Evolutionary conservation across 2,329 filamentous ascomycete species (phyloP), one percentile per base, ranked within the genome.

Genomic region (Hypomyces perniciosus): DNA sequence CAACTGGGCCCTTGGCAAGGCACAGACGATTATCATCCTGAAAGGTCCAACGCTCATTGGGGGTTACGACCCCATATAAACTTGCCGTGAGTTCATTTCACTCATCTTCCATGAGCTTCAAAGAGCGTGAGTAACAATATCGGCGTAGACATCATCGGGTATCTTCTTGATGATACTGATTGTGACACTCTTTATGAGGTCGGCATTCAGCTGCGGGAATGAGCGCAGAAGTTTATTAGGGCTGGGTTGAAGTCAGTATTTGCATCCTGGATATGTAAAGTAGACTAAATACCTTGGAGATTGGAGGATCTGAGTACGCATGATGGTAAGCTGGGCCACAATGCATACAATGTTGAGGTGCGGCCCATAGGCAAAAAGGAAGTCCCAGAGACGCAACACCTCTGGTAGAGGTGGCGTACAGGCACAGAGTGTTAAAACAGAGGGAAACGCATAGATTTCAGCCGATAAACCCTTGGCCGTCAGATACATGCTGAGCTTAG

Each of bases 271-370:
- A 29, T 35, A 39, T 27, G 37, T 29, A 44, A 6, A 10, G 26
- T 12, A 35, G 30, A 12, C 6, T 4, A 41, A 48, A 58, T 73
- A 95, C 91, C 88, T 96, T 6, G 86, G 80, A 51, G 88, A 95
- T 51, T 83, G 83, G 59, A 99, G 72, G 48, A 99, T 84, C 54
- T 89, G 84, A 51, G 91, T 86, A 53, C 91, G 79, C 71, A 96
- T 89, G 61, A 95, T 80, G 44, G 96, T 85, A 47, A 99, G 75
- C 70, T 99, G 93, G 10, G 92, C 92, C 12, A 97, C 93, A 57
- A 99, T 96, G 66, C 93, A 97, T 26, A 99, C 72, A 50, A 99
- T 89, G 63, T 99, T 99, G 54, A 99, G 69, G 67, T 99, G 93
- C 34, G 90, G 85, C 0, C 93, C 93, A 60, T 96, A 99, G 0